Conservation (phyloP, 2,329 filamentous ascomycete genomes). For the Calonectria honghensis region DNA sequence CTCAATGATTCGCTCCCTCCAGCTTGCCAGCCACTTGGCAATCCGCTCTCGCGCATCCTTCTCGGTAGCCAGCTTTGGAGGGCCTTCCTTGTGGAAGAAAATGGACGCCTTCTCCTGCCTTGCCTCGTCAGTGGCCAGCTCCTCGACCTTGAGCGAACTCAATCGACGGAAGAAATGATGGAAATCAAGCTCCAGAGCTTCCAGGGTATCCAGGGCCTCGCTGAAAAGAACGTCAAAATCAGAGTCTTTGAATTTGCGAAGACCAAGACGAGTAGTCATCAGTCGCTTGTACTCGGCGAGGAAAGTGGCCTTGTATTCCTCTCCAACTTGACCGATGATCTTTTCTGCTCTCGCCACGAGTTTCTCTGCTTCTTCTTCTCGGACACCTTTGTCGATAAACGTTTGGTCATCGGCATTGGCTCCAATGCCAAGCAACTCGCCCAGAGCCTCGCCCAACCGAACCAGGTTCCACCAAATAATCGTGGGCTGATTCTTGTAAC, state of each 20-base stretch:
- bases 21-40: slow-evolving; percentile 87
- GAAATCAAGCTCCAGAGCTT: slow-evolving; percentile 91
- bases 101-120: slow-evolving; percentile 77
- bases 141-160: slow-evolving; percentile 75
- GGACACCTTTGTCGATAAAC: slow-evolving; percentile 84
- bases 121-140: slow-evolving; percentile 79
- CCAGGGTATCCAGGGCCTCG: slow-evolving; percentile 87
- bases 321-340: slow-evolving; percentile 85
- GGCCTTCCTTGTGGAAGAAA: slow-evolving; percentile 88
- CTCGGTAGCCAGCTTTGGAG: slow-evolving; percentile 75
- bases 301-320: slow-evolving; percentile 93
- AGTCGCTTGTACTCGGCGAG: slow-evolving; percentile 90
- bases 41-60: slow-evolving; percentile 80
- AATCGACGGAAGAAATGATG: slow-evolving; percentile 94
- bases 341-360: slow-evolving; percentile 87
- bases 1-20: slow-evolving; percentile 81
- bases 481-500: slow-evolving; percentile 94
- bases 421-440: slow-evolving; percentile 90
- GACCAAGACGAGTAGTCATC: slow-evolving; percentile 87
- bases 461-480: slow-evolving; percentile 99
- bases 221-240: slow-evolving; percentile 91
- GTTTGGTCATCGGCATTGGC: slow-evolving; percentile 80
- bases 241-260: slow-evolving; percentile 79
- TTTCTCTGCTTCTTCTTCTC: slow-evolving; percentile 76
- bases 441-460: slow-evolving; percentile 90